A percentile compares a stretch with the other conserved stretches of the same genome.
Evolutionary conservation across 2,329 filamentous ascomycete species (phyloP).

Genomic region (Fusarium secorum): DNA sequence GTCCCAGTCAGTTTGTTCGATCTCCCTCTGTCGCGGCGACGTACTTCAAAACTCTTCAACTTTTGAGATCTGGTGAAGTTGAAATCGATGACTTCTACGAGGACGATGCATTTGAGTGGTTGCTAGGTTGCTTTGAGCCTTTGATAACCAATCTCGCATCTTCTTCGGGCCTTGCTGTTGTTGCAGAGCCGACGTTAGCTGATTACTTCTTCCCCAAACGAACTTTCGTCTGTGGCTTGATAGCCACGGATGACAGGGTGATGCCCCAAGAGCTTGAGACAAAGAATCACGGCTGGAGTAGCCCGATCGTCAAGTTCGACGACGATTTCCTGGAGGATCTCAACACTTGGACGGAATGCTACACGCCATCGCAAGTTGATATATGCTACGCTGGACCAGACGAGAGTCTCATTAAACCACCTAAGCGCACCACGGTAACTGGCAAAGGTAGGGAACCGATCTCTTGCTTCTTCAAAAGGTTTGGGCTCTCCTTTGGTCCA

Average conservation of each 20-base stretch:
- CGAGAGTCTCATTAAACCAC: neutral
- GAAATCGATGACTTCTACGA: neutral
- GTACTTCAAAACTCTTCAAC: neutral
- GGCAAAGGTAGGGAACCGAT: accelerated
- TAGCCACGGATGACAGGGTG: neutral
- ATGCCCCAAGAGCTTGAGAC: accelerated
- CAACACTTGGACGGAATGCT: neutral
- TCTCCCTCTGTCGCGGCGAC: neutral
- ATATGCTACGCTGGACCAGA: neutral
- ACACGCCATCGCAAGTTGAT: neutral
- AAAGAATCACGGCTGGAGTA: neutral
- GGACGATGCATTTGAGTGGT: neutral
- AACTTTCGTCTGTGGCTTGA: accelerated
- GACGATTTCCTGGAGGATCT: neutral
- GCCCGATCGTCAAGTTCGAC: neutral
- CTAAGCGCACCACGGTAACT: accelerated
- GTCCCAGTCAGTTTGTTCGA: neutral
- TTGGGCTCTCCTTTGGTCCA: neutral
- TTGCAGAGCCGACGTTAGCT: neutral
- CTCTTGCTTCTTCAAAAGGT: neutral
- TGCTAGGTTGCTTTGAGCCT: neutral
- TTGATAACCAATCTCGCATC: neutral
- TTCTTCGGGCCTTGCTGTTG: accelerated
- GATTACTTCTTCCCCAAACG: neutral
- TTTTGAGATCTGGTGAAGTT: neutral